Conservation (phyloP, 1,284 basidiomycete species). For the Cystobasidium sp. region DNA sequence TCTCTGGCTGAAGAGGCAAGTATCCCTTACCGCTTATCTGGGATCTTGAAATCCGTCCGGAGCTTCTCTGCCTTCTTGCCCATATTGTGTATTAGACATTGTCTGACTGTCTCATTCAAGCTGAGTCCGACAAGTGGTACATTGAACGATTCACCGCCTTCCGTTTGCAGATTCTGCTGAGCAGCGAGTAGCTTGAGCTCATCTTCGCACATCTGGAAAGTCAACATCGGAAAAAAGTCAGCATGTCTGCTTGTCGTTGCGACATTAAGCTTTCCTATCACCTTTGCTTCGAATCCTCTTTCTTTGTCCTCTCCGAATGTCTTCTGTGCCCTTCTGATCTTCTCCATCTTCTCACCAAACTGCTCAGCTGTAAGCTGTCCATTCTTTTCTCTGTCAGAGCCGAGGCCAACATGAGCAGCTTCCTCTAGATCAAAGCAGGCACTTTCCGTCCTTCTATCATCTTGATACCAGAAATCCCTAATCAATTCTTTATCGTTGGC, state of each 20-base stretch:
- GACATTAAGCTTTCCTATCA: too few species aligned
- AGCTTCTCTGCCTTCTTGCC: conserved; percentile 83
- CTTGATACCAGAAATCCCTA: conserved; percentile 96
- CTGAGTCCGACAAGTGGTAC: conserved; percentile 72
- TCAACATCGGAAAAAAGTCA: too few species aligned
- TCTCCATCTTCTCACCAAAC: conserved; percentile 68
- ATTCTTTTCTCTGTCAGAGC: neutral
- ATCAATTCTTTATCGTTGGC: conserved; percentile 90
- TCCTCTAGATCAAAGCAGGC: conserved; percentile 84
- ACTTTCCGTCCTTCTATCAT: conserved; percentile 90
- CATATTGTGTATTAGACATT: conserved; percentile 75
- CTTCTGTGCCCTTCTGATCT: conserved; percentile 81
- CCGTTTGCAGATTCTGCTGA: conserved; percentile 86
- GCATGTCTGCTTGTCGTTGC: conserved; percentile 1
- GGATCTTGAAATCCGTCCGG: conserved; percentile 82
- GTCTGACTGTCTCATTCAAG: conserved; percentile 78
- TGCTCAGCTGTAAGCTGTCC: conserved; percentile 62
- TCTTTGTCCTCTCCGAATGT: conserved; percentile 95
- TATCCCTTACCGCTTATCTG: conserved; percentile 72
- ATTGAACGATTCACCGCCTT: conserved; percentile 72
- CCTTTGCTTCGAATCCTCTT: conserved; percentile 81
- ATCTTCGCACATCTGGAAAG: conserved; percentile 86
- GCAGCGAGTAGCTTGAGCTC: conserved; percentile 72
- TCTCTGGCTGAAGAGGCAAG: conserved; percentile 4
- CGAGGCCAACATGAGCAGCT: conserved; percentile 62